Base-by-base conservation (phyloP, 495 filamentous ascomycete genomes). In the Penicillium samsonianum region DNA sequence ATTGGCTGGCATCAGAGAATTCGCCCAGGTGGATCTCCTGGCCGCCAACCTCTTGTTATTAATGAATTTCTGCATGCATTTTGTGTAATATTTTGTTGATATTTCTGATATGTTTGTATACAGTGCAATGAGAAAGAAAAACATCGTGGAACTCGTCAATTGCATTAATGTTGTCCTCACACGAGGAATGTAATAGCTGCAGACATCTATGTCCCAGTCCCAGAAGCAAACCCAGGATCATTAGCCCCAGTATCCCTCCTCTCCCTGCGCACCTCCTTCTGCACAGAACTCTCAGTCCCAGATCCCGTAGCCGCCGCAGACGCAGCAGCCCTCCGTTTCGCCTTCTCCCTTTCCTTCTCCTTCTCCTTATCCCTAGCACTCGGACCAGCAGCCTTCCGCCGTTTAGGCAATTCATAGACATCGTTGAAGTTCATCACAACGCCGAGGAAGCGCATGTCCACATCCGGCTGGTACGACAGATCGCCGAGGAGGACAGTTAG, bases 401-500 rank as follows among this genome's bases (percentile, higher is more conserved):
- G 78, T 56, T 84, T 80, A 43, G 83, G 81, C 4, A 89, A 88
- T 70, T 88, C 80, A 73, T 97, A 97, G 8, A 96, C 90, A 71
- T 97, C 92, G 71, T 99, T 99, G 69, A 99, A 99, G 68, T 97
- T 99, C 91, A 99, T 96, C 20, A 93, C 89, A 46, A 96, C 90
- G 10, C 89, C 95, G 58, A 99, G 76, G 76, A 97, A 96, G 41
- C 92, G 82, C 89, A 99, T 92, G 63, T 98, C 94, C 57, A 90
- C 86, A 70, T 98, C 95, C 12, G 92, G 89, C 75, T 98, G 95
- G 67, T 94, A 91, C 9, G 90, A 85, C 56, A 99, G 69, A 72
- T 98, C 95, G 10, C 92, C 91, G 31, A 99, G 77, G 23, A 99
- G 76, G 26, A 90, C 77, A 63, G 91, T 91, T 45, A 98, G 77